Conservation (phyloP, 345 rosid species). For the Abelmoschus esculentus region DNA sequence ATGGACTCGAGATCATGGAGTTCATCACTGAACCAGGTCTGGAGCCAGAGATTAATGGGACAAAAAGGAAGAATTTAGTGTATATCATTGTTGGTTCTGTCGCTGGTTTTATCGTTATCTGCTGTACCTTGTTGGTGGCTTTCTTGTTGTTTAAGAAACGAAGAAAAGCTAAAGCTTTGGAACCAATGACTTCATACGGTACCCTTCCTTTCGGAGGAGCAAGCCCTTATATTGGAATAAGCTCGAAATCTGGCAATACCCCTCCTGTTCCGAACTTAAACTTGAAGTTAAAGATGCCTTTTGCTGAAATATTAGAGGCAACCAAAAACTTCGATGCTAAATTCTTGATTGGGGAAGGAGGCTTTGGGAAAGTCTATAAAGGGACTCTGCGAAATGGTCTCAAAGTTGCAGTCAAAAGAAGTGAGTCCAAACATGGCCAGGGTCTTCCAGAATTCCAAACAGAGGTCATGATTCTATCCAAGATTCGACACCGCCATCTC, state of each 20-base stretch:
- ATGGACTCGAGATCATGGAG: conserved; percentile 54
- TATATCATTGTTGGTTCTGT: conserved; percentile 23
- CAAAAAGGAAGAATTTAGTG: neutral
- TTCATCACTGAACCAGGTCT: conserved; percentile 19
- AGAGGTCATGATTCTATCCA: conserved; percentile 49
- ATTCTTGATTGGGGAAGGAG: conserved; percentile 37
- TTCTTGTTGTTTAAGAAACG: conserved; percentile 11
- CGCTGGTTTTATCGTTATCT: conserved; percentile 20
- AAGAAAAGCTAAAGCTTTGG: conserved; percentile 24
- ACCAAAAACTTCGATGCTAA: conserved; percentile 34
- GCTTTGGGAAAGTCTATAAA: conserved; percentile 41
- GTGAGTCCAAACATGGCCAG: conserved; percentile 37
- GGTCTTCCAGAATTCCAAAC: conserved; percentile 50
- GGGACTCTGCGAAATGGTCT: conserved; percentile 34
- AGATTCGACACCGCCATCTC: conserved; percentile 57
- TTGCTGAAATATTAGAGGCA: conserved; percentile 32
- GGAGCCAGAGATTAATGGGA: neutral
- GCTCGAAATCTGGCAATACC: neutral
- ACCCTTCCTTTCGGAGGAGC: neutral
- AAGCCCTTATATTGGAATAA: conserved; percentile 17
- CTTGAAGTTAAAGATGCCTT: conserved; percentile 32
- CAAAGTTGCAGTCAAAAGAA: conserved; percentile 45
- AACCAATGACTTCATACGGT: conserved; percentile 4
- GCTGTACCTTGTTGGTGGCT: neutral
- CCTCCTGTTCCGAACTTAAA: conserved; percentile 22